Evolutionary conservation across 129 eudicot genomes (phyloP), one percentile per base, ranked within the genome.

Genomic region (Calendula officinalis): DNA sequence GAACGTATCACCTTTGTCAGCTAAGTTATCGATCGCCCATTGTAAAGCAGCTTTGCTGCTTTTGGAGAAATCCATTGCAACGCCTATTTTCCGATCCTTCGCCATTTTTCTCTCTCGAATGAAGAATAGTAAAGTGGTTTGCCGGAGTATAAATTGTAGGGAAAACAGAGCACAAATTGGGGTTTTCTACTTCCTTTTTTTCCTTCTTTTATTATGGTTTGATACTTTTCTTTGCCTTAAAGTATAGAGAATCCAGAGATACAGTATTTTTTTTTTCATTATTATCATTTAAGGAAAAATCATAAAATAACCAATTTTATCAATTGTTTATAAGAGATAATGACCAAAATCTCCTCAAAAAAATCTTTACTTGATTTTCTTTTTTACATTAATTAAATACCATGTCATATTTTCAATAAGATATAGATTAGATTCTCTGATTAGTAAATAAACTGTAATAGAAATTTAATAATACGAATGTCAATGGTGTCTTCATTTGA

Each of bases 21-120:
- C 90, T 40, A 89, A 66, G 68, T 89, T 89, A 38, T 85, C 94
- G 45, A 89, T 73, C 0, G 94, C 86, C 96, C 96, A 89, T 56
- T 73, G 60, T 44, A 89, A 72, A 34, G 96, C 99, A 53, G 75
- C 64, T 62, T 85, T 92, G 81, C 99, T 92, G 81, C 99, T 88
- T 17, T 78, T 83, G 6, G 99, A 92, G 85, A 92, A 92, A 58
- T 92, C 99, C 82, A 92, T 78, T 3, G 99, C 99, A 60, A 92
- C 89, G 3, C 96, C 99, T 15, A 92, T 72, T 49, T 70, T 83
- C 67, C 90, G 77, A 62, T 83, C 95, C 73, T 85, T 85, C 77
- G 32, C 82, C 98, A 91, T 91, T 35, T 35, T 58, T 78, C 4
- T 53, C 6, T 61, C 33, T 43, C 62, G 61, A 69, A 50, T 61